Evolutionary conservation across 2,329 filamentous ascomycete genomes (phyloP), one percentile per base, ranked within the genome.

Genomic region (Pestalotiopsis sp.): DNA sequence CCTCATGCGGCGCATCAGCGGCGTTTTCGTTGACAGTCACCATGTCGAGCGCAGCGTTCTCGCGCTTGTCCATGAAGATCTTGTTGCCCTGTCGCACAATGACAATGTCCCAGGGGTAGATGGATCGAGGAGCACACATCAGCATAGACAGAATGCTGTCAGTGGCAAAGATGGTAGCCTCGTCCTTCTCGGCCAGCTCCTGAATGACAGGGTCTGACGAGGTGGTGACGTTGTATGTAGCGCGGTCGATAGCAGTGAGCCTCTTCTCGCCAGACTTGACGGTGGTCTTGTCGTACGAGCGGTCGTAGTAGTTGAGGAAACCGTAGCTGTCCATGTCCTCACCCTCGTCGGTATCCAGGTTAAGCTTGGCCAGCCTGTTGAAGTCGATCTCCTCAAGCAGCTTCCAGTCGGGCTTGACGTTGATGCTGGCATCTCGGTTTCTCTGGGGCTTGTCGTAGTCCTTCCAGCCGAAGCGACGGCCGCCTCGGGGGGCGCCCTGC

Each of bases 11-110:
- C 30, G 95, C 94, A 80, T 99, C 96, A 70, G 92, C 92, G 10
- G 96, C 96, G 82, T 99, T 99, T 85, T 99, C 96, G 83, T 99
- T 99, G 81, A 99, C 96, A 0, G 95, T 98, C 70, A 98, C 94
- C 89, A 98, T 94, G 83, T 99, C 96, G 64, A 99, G 89, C 68
- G 92, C 93, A 68, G 94, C 94, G 76, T 94, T 95, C 70, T 98
- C 94, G 73, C 96, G 93, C 90, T 99, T 99, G 88, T 99, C 96
- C 73, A 99, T 90, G 89, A 94, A 99, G 81, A 99, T 90, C 89
- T 98, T 98, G 89, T 94, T 93, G 80, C 92, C 94, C 80, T 97
- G 94, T 81, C 93, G 91, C 71, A 94, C 86, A 77, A 99, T 97
- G 78, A 99, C 92, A 75, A 99, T 91, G 81, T 99, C 96, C 96